These are phyloP conservation scores for Phoenix dactylifera DNA, from an alignment of 176 grass and related monocot genomes.

Conservation along the genomic window DNA sequence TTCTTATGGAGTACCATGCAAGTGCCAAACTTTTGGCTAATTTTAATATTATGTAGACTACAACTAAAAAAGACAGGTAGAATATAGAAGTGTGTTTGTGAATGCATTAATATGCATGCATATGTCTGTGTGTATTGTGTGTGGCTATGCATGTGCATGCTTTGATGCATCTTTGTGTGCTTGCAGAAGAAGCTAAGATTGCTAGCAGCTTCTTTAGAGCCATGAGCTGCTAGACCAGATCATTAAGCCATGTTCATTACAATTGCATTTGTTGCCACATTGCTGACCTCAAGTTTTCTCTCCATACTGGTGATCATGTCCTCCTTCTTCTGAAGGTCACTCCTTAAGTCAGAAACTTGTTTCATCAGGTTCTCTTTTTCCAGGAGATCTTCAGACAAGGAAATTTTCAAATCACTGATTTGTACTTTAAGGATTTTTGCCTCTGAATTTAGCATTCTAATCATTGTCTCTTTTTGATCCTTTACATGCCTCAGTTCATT, in stretches of 20 bases:
- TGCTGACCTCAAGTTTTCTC: slow-evolving; percentile 11
- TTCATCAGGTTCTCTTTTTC: slow-evolving; percentile 60
- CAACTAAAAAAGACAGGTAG: too few species aligned
- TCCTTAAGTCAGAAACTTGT: slow-evolving; percentile 46
- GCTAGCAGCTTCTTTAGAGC: too few species aligned
- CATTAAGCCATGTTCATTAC: slow-evolving; percentile 22
- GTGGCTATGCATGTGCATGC: too few species aligned
- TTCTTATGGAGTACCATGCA: too few species aligned
- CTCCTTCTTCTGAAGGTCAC: slow-evolving; percentile 39
- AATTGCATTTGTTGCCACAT: slow-evolving; percentile 20
- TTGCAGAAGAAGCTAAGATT: too few species aligned
- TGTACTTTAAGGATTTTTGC: slow-evolving; percentile 42
- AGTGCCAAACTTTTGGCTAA: too few species aligned
- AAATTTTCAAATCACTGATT: slow-evolving; percentile 35
- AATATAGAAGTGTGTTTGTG: too few species aligned
- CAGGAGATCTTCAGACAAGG: slow-evolving; percentile 46
- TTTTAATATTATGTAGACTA: too few species aligned
- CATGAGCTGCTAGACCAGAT: too few species aligned
- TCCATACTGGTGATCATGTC: slow-evolving; percentile 1
- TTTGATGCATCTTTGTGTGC: too few species aligned
- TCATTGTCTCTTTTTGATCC: slow-evolving; percentile 43
- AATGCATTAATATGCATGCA: too few species aligned
- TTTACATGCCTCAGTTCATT: slow-evolving; percentile 30
- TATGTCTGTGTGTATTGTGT: too few species aligned
- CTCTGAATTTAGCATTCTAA: slow-evolving; percentile 52